Evolutionary conservation across 495 filamentous ascomycete species (phyloP).

Genomic region (Talaromyces thailandensis): DNA sequence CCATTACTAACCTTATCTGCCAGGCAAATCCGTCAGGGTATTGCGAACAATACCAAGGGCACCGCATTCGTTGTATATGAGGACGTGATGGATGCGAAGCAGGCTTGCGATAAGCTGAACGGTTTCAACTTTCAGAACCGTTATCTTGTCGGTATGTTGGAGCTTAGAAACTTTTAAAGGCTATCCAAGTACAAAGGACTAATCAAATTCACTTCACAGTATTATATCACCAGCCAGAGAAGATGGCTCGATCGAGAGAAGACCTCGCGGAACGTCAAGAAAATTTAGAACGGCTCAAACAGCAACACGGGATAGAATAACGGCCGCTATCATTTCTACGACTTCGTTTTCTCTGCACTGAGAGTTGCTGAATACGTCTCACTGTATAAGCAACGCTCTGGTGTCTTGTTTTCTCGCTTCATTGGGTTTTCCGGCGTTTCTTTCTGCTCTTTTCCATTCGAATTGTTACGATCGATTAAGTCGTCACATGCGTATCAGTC

Average conservation of each 20-base stretch:
- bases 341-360: not conserved
- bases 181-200: not conserved
- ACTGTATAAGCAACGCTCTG: conserved; percentile 29
- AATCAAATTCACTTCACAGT: conserved; percentile 43
- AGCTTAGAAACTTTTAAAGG: not conserved
- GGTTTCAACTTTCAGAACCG: conserved; percentile 99
- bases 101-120: conserved; percentile 97
- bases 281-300: conserved; percentile 95
- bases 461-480: not conserved
- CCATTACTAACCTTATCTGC: not conserved
- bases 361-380: conserved; percentile 23
- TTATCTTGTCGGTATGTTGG: conserved; percentile 87
- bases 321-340: not conserved
- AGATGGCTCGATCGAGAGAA: conserved; percentile 88
- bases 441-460: conserved; percentile 12
- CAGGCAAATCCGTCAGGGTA: conserved; percentile 97
- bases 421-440: conserved; percentile 34
- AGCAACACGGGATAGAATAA: conserved; percentile 98
- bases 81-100: conserved; percentile 98
- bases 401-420: conserved; percentile 19
- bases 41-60: conserved; percentile 93
- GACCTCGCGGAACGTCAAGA: conserved; percentile 90
- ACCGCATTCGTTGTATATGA: conserved; percentile 99
- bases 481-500: not conserved
- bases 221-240: conserved; percentile 96